Evolutionary conservation across 371 early-diverging fungal genomes (phyloP).

Genomic region (Apophysomyces sp.): DNA sequence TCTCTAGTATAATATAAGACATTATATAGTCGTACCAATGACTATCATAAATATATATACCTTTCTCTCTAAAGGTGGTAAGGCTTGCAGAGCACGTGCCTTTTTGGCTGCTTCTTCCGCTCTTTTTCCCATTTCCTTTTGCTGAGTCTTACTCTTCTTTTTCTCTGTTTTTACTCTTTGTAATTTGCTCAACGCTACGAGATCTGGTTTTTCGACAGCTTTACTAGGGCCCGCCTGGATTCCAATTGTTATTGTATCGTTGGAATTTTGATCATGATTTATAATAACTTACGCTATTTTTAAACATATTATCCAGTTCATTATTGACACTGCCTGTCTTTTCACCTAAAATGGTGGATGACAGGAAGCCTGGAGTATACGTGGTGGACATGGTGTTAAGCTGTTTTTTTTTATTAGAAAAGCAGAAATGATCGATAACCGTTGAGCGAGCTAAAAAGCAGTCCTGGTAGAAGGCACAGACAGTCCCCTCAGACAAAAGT

Average conservation of each 20-base stretch:
- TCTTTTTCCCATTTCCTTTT: constrained; percentile 23
- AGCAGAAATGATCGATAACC: too few relatives aligned
- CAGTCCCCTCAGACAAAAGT: too few relatives aligned
- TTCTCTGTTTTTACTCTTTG: constrained; percentile 20
- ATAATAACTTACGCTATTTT: constrained; percentile 39
- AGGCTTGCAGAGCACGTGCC: constrained; percentile 24
- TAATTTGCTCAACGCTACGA: constrained; percentile 23
- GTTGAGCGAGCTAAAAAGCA: too few relatives aligned
- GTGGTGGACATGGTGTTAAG: neutral
- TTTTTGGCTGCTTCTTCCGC: constrained; percentile 38
- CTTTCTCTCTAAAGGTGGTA: constrained; percentile 26
- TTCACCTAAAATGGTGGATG: constrained; percentile 2
- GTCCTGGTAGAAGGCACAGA: too few relatives aligned
- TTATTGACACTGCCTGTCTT: constrained; percentile 37
- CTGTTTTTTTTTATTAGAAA: too few relatives aligned
- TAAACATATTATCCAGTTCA: constrained; percentile 53
- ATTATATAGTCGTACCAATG: too few relatives aligned
- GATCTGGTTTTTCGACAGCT: constrained; percentile 17
- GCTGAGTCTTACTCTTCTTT: constrained; percentile 26
- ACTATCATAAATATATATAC: too few relatives aligned
- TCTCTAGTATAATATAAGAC: constrained; percentile 3
- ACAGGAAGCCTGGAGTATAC: constrained; percentile 7
- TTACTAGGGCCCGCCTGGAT: constrained; percentile 11
- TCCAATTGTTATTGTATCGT: neutral
- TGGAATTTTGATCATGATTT: neutral